phyloP scores from a whole-genome alignment of 2,329 filamentous ascomycete genomes.

The Fusarium fujikuroi region DNA sequence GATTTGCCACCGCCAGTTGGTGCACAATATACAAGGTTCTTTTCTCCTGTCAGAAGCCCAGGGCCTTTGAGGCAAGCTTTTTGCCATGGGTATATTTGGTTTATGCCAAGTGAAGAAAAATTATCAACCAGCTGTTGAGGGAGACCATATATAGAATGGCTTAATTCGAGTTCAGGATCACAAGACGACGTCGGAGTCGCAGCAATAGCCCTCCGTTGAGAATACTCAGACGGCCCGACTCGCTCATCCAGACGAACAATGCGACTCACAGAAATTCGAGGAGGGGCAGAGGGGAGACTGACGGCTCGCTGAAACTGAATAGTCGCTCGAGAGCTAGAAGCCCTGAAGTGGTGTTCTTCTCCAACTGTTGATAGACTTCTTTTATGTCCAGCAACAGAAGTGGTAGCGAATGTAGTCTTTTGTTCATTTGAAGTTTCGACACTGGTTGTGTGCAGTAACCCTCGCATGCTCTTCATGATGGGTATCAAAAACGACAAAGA shows the following conservation, averaged over 20 bases:
- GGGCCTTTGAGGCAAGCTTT: constrained; percentile 76
- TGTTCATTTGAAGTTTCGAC: constrained; percentile 58
- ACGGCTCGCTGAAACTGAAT: constrained; percentile 50
- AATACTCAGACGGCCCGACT: constrained; percentile 60
- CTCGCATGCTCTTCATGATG: constrained; percentile 54
- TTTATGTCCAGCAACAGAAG: constrained; percentile 61
- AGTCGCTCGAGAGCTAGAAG: constrained; percentile 7
- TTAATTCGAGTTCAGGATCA: constrained; percentile 69
- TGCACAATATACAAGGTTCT: constrained; percentile 81
- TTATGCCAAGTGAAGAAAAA: constrained; percentile 73
- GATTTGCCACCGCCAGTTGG: constrained; percentile 84
- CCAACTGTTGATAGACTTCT: constrained; percentile 49
- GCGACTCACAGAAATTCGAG: constrained; percentile 54
- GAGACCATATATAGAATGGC: constrained; percentile 71
- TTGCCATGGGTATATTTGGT: constrained; percentile 82
- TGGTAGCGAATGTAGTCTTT: constrained; percentile 52
- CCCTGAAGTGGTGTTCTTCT: constrained; percentile 7
- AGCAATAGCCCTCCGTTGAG: constrained; percentile 63
- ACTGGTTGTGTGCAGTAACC: constrained; percentile 62
- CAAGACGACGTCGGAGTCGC: constrained; percentile 63
- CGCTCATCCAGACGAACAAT: constrained; percentile 53
- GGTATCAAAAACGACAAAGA: background rate
- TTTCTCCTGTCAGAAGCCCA: constrained; percentile 71
- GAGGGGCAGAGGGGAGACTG: constrained; percentile 47
- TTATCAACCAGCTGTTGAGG: constrained; percentile 70